Evolutionary conservation across 2,329 filamentous ascomycete species (phyloP), one percentile per base, ranked within the genome.

Genomic region (Sporothrix protearum): DNA sequence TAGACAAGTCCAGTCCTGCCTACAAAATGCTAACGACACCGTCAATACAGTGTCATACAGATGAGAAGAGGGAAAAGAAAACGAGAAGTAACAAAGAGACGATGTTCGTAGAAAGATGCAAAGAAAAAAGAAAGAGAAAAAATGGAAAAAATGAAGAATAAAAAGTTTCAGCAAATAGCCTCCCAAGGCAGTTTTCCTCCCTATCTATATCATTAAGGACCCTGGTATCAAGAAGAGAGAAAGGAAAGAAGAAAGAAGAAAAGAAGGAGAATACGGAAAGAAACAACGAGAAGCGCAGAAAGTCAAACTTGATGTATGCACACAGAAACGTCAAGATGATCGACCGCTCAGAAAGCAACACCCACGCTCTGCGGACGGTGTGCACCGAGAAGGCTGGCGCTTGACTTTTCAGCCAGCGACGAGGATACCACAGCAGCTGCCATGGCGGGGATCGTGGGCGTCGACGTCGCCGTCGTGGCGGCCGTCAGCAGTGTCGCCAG

Each of bases 301-400:
- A 2, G 10, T 28, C 22, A 67, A 51, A 22, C 14, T 3, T 36
- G 39, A 51, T 9, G 28, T 45, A n/a, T 59, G 59, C 42, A 47
- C 33, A 53, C 22, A 30, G 2, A 8, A 9, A 55, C 1, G 7
- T 53, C 36, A 67, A 22, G n/a, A 14, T 22, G 8, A 7, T 10
- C 8, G 9, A 39, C 39, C n/a, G n/a, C n/a, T 22, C 77, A 84
- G 76, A 85, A 83, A 2, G 84, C 84, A 73, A 86, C 81, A 8
- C 84, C 84, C 25, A 85, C 83, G 73, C 81, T 83, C 75, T 78
- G 79, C 69, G 81, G 80, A 71, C 80, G 77, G 22, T 73, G 68
- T 53, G 49, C 51, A 8, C 36, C 33, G 7, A 69, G 36, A 9
- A 71, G 45, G 16, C 71, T 59, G 12, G 45, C 45, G 19, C 64